phyloP scores from a whole-genome alignment of 305 asterid species.

The Solanum chacoense region DNA sequence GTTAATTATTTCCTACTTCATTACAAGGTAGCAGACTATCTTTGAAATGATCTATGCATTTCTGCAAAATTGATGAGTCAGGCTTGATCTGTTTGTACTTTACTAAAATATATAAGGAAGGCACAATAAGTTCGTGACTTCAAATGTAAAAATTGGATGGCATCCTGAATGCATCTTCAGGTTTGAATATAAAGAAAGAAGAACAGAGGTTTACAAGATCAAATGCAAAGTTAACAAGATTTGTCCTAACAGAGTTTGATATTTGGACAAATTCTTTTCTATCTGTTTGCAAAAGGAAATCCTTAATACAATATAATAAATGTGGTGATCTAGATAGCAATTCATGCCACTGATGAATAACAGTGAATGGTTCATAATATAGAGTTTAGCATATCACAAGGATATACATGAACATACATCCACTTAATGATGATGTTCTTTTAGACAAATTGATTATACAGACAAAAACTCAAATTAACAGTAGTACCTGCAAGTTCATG shows the following conservation, averaged over 20 bases:
- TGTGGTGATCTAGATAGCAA: neutral
- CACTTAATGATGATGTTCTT: neutral
- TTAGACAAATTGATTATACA: neutral
- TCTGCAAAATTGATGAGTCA: neutral
- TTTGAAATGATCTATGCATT: neutral
- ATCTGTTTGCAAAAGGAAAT: neutral
- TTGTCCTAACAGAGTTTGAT: neutral
- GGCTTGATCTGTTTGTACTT: neutral
- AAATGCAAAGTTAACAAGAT: neutral
- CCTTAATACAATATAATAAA: neutral
- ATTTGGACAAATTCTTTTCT: neutral
- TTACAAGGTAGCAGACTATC: neutral
- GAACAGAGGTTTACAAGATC: neutral
- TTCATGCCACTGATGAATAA: neutral
- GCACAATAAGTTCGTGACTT: neutral
- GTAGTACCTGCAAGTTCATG: constrained; percentile 79
- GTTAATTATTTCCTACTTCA: neutral
- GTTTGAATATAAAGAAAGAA: neutral
- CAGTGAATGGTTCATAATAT: neutral
- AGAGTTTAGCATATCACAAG: neutral
- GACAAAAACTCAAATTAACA: neutral
- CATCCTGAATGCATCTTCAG: neutral
- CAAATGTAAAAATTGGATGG: neutral
- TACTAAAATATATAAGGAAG: neutral
- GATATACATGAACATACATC: neutral